Conservation (phyloP, 2,329 filamentous ascomycete species). For the Diplodia corticola region DNA sequence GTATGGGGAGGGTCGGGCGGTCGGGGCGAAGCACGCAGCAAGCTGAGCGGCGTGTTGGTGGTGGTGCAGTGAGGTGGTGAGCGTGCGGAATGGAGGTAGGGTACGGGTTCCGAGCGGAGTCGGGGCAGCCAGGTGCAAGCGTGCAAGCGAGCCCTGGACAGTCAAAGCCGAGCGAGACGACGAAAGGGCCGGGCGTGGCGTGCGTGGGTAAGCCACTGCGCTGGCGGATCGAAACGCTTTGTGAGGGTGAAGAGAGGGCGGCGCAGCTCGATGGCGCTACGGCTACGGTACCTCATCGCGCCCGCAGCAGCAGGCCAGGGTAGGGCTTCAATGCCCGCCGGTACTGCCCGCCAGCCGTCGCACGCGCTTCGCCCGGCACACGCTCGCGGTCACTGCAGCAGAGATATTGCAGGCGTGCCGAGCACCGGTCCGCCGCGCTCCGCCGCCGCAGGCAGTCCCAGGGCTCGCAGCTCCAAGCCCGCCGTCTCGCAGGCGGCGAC, state of each 20-base stretch:
- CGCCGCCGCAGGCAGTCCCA: neutral
- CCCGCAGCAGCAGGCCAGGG: neutral
- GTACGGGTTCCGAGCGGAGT: conserved; percentile 5
- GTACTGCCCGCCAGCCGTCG: conserved; percentile 1
- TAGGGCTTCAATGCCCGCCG: conserved; percentile 8
- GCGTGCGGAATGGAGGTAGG: conserved; percentile 19
- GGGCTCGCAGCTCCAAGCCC: neutral
- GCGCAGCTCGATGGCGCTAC: conserved; percentile 12
- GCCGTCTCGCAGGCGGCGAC: neutral
- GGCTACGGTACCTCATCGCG: conserved; percentile 9
- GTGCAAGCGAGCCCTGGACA: conserved; percentile 13
- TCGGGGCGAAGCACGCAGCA: conserved; percentile 12
- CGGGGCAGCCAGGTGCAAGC: conserved; percentile 18
- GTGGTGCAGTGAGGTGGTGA: conserved; percentile 12
- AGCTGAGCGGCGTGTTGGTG: neutral
- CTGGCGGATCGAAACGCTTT: conserved; percentile 18
- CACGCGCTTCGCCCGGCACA: conserved; percentile 16
- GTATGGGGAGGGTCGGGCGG: neutral
- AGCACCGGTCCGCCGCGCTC: neutral
- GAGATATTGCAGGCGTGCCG: conserved; percentile 16
- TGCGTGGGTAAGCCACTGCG: conserved; percentile 13
- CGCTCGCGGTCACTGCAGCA: conserved; percentile 3
- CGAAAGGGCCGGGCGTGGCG: conserved; percentile 14
- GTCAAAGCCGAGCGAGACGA: conserved; percentile 6
- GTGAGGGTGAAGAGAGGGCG: conserved; percentile 17